Evolutionary conservation across 169 alveolate species (phyloP).

Genomic region (Cryptosporidium viatorum): DNA sequence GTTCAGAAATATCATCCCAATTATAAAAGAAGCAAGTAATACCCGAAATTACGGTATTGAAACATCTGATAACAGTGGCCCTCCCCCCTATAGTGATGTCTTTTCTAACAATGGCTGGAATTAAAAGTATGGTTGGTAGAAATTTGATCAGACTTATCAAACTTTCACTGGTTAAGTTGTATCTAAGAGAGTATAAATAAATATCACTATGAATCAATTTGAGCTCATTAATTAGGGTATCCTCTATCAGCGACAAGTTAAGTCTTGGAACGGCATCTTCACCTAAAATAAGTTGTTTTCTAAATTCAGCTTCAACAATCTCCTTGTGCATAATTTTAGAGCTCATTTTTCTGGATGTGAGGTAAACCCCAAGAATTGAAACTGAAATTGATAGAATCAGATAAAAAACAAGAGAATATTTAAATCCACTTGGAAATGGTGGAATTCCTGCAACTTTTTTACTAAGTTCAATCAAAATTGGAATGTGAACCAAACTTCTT

Average conservation of each 20-base stretch:
- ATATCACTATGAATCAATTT: conserved; percentile 14
- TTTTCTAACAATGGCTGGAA: conserved; percentile 46
- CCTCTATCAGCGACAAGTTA: neutral
- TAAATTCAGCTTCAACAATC: conserved; percentile 41
- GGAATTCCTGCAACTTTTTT: conserved; percentile 36
- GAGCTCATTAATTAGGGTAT: neutral
- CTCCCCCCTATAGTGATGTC: conserved; percentile 25
- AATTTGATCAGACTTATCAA: neutral
- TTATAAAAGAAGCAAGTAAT: conserved; percentile 33
- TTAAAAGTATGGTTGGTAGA: conserved; percentile 34
- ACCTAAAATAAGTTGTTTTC: conserved; percentile 36
- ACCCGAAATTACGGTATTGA: conserved; percentile 38
- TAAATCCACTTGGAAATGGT: conserved; percentile 6
- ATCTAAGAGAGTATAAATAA: conserved; percentile 7
- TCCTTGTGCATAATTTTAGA: conserved; percentile 19
- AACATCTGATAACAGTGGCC: conserved; percentile 40
- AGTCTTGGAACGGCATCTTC: conserved; percentile 7
- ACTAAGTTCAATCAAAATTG: conserved; percentile 21
- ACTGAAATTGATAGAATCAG: neutral
- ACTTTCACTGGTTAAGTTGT: neutral
- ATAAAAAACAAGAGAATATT: conserved; percentile 17
- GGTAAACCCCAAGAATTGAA: neutral
- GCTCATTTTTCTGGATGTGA: conserved; percentile 25
- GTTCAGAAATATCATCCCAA: conserved; percentile 59
- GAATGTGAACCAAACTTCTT: conserved; percentile 48